phyloP scores from a whole-genome alignment of 805 yeast species.

The Candida sphagnicola region DNA sequence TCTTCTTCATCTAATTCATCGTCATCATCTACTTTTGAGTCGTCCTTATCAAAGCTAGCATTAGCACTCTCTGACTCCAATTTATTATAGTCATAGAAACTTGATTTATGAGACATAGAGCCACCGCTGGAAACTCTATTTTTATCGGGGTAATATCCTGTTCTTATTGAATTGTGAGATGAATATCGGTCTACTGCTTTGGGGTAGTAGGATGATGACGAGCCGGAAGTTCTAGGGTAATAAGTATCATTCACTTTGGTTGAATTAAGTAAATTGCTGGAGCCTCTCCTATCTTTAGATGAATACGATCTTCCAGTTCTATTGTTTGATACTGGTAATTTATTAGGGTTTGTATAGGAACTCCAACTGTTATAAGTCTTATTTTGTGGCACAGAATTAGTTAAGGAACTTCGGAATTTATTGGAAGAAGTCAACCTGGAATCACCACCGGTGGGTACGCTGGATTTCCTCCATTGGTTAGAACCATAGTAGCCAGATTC shows the following conservation, averaged over 20 bases:
- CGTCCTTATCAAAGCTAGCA: constrained; percentile 23
- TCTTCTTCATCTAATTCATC: constrained; percentile 18
- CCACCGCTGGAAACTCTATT: constrained; percentile 1
- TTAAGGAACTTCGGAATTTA: constrained; percentile 17
- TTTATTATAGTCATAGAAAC: neutral
- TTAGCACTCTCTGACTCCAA: constrained; percentile 7
- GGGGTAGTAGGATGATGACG: constrained; percentile 4
- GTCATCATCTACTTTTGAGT: constrained; percentile 25
- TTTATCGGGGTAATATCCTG: constrained; percentile 3
- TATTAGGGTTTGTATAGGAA: constrained; percentile 3
- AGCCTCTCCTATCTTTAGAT: constrained; percentile 16
- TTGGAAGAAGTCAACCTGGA: constrained; percentile 11
- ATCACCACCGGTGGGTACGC: constrained; percentile 9
- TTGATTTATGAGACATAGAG: neutral
- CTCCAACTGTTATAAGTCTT: constrained; percentile 10
- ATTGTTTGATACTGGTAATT: constrained; percentile 4
- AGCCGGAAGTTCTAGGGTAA: constrained; percentile 16
- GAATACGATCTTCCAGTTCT: constrained; percentile 11
- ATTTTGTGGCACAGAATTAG: constrained; percentile 15
- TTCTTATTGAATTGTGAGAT: constrained; percentile 4
- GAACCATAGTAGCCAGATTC: neutral
- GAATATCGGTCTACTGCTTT: constrained; percentile 12
- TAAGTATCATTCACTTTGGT: constrained; percentile 23
- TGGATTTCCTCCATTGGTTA: neutral
- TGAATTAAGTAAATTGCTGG: constrained; percentile 14